A percentile compares a stretch with the other conserved stretches of the same genome.
These are phyloP conservation scores for Bremia lactucae DNA, from an alignment of 352 stramenopile species.

Conservation along the genomic window DNA sequence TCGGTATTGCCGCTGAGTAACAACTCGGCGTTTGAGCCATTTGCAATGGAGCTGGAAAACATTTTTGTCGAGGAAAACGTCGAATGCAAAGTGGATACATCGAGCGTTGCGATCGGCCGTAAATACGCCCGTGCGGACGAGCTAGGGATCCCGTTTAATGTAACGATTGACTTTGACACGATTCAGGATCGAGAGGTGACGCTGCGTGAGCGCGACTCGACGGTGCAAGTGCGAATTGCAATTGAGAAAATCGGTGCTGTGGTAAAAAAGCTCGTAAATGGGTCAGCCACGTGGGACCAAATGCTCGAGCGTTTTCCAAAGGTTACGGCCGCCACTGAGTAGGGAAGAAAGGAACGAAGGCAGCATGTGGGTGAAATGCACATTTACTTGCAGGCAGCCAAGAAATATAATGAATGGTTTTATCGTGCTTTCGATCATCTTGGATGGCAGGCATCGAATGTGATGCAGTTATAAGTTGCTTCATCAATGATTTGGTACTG, in stretches of 20 bases:
- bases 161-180: slow-evolving; percentile 98
- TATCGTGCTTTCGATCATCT: too few relatives aligned
- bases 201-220: slow-evolving; percentile 96
- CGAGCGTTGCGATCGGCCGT: slow-evolving; percentile 91
- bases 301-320: slow-evolving; percentile 75
- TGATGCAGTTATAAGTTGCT: too few relatives aligned
- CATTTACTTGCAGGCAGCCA: too few relatives aligned
- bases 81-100: slow-evolving; percentile 92
- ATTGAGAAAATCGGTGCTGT: slow-evolving; percentile 73
- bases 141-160: slow-evolving; percentile 95
- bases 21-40: slow-evolving; percentile 76
- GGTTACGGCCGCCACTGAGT: slow-evolving; percentile 38
- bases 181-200: slow-evolving; percentile 89
- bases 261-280: slow-evolving; percentile 85
- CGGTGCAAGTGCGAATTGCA: slow-evolving; percentile 90
- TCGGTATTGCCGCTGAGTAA: slow-evolving; percentile 90
- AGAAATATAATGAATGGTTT: too few relatives aligned
- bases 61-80: slow-evolving; percentile 52
- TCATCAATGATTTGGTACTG: too few relatives aligned
- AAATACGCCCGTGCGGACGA: slow-evolving; percentile 96
- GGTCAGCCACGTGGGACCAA: slow-evolving; percentile 71
- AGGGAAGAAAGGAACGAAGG: slow-evolving; percentile 10
- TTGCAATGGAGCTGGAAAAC: slow-evolving; percentile 68
- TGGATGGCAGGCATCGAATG: too few relatives aligned
- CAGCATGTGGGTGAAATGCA: too few relatives aligned